phyloP scores from a whole-genome alignment of 495 filamentous ascomycete genomes.

The Physcia stellaris region DNA sequence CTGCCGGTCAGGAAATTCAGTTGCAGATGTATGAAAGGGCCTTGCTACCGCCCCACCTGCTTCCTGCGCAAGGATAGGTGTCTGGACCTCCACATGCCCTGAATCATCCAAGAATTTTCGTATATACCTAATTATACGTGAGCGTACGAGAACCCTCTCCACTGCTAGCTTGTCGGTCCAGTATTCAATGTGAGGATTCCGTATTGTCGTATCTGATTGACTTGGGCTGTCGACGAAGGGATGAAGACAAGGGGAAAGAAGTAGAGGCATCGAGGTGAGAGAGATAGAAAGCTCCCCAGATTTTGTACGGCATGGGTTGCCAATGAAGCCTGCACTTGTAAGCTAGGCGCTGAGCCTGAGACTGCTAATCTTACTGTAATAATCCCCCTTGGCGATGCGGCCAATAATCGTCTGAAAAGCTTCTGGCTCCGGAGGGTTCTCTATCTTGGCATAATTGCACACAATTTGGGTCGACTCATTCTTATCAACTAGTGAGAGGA shows the following conservation, averaged over 20 bases:
- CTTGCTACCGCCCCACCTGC: slow-evolving; percentile 76
- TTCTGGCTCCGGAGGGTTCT: slow-evolving; percentile 21
- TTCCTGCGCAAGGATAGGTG: slow-evolving; percentile 64
- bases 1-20: slow-evolving; percentile 51
- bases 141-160: slow-evolving; percentile 61
- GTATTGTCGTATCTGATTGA: slow-evolving; percentile 50
- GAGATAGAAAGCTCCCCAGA: slow-evolving; percentile 67
- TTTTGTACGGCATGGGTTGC: slow-evolving; percentile 54
- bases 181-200: slow-evolving; percentile 68
- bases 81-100: slow-evolving; percentile 74
- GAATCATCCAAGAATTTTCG: slow-evolving; percentile 57
- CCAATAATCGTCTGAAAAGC: slow-evolving; percentile 45
- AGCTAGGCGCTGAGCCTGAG: slow-evolving; percentile 4
- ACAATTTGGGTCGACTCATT: slow-evolving; percentile 58
- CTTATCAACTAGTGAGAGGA: slow-evolving; percentile 66
- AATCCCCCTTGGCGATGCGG: slow-evolving; percentile 54
- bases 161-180: slow-evolving; percentile 50
- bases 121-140: slow-evolving; percentile 58
- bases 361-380: slow-evolving; percentile 46
- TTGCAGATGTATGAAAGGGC: slow-evolving; percentile 66
- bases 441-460: slow-evolving; percentile 47
- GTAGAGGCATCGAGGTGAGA: slow-evolving; percentile 47
- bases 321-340: slow-evolving; percentile 43
- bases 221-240: slow-evolving; percentile 51
- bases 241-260: slow-evolving; percentile 67